Conservation (phyloP, 1,284 basidiomycete genomes). For the Ganoderma lingzhi region DNA sequence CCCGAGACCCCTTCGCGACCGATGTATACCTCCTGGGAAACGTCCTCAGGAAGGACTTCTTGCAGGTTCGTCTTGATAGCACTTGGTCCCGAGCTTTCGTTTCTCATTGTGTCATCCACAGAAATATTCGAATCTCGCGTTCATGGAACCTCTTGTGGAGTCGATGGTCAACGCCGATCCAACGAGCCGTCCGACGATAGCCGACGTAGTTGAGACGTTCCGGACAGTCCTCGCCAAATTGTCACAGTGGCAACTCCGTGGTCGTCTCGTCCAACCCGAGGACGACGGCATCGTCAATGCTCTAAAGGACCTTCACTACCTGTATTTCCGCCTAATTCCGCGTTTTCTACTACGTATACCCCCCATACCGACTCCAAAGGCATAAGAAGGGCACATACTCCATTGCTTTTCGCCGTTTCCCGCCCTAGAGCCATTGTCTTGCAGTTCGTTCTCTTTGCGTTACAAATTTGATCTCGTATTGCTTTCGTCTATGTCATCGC, state of each 20-base stretch:
- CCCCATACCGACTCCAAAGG: not conserved
- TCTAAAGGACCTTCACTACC: not conserved
- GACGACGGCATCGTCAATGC: not conserved
- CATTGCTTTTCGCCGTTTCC: not conserved
- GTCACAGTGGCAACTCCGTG: not conserved
- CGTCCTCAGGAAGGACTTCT: conserved; percentile 37
- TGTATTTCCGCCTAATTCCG: conserved; percentile 1
- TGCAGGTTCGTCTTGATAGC: conserved; percentile 2
- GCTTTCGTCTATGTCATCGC: not conserved
- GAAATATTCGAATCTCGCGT: conserved; percentile 9
- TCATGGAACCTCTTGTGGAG: conserved; percentile 7
- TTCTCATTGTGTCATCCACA: not conserved
- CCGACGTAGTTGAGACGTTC: not conserved
- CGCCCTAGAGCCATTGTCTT: not conserved
- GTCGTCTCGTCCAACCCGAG: not conserved
- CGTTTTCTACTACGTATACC: not conserved
- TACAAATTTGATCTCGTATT: not conserved
- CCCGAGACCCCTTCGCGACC: conserved; percentile 30
- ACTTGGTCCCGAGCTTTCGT: not conserved
- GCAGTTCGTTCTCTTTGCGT: not conserved
- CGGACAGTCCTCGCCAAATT: not conserved
- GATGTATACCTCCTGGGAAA: conserved; percentile 37
- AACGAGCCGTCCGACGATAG: not conserved
- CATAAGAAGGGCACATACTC: not conserved
- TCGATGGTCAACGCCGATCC: not conserved